Evolutionary conservation across 2,329 filamentous ascomycete species (phyloP).

Genomic region (Hypoxylon sp.): DNA sequence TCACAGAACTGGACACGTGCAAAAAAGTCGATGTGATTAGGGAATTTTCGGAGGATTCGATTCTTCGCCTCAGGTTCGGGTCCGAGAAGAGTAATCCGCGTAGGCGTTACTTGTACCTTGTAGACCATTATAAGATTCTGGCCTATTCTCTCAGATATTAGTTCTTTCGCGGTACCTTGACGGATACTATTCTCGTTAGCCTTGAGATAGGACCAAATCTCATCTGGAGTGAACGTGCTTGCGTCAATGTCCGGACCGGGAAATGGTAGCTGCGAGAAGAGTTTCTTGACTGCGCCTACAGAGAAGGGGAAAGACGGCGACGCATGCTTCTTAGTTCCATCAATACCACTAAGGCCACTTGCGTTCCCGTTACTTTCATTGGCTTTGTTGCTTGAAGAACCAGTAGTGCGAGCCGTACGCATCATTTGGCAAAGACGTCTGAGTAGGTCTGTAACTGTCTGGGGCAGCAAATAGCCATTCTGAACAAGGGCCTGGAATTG

Average conservation of each 20-base stretch:
- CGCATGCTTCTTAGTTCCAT: slow-evolving; percentile 40
- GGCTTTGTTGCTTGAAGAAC: neutral
- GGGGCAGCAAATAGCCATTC: slow-evolving; percentile 73
- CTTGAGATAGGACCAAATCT: slow-evolving; percentile 54
- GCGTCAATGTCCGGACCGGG: slow-evolving; percentile 65
- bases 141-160: slow-evolving; percentile 50
- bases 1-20: slow-evolving; percentile 80
- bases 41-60: slow-evolving; percentile 76
- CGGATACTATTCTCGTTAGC: slow-evolving; percentile 58
- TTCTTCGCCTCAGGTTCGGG: slow-evolving; percentile 78
- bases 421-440: slow-evolving; percentile 39
- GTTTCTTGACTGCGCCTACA: slow-evolving; percentile 64
- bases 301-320: slow-evolving; percentile 58
- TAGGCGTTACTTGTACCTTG: slow-evolving; percentile 71
- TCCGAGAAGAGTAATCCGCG: slow-evolving; percentile 68
- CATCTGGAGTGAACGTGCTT: slow-evolving; percentile 53
- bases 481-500: slow-evolving; percentile 73
- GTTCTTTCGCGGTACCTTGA: slow-evolving; percentile 43
- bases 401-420: neutral
- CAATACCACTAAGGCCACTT: neutral
- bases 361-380: neutral
- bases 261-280: slow-evolving; percentile 67
- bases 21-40: slow-evolving; percentile 71
- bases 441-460: slow-evolving; percentile 61
- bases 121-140: slow-evolving; percentile 65